Evolutionary conservation across 805 yeast species (phyloP), one percentile per base, ranked within the genome.

Genomic region (Brettanomyces custersianus): DNA sequence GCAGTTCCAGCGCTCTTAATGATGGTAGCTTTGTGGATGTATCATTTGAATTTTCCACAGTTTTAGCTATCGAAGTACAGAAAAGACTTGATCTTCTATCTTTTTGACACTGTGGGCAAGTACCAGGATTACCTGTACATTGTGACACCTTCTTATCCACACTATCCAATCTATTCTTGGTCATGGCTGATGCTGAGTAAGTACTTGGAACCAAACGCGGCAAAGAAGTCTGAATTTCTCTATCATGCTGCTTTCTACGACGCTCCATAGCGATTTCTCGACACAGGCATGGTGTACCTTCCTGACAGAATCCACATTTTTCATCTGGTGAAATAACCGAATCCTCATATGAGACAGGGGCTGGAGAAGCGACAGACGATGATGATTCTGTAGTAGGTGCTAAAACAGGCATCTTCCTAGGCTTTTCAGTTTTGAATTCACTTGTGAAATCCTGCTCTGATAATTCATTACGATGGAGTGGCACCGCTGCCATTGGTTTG

Each of bases 301-400:
- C 95, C 0, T 94, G 75, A 52, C 97, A 90, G 57, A 90, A 88
- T 0, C 97, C 97, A 59, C 97, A 90, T 40, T 81, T 75, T 45
- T 83, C 94, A 40, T 55, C 57, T 6, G 58, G 54, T 1, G 54
- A 40, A 28, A 46, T 39, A n/a, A 68, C 65, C 5, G 75, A 71
- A 2, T 73, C 70, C 26, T 59, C 58, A 34, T 68, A 73, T 40
- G 41, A 36, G 24, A 25, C 11, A 21, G n/a, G 17, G 7, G 10
- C 26, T n/a, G 25, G 25, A 10, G 34, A 17, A 7, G 8, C n/a
- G 28, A 17, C 6, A n/a, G n/a, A n/a, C n/a, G n/a, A n/a, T n/a
- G n/a, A n/a, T n/a, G n/a, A n/a, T n/a, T n/a, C n/a, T n/a, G 11
- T 42, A 43, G 7, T 39, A 41, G 23, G 11, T 10, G 47, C 37